Evolutionary conservation across 805 yeast genomes (phyloP).

Genomic region (Wickerhamomyces mucosus): DNA sequence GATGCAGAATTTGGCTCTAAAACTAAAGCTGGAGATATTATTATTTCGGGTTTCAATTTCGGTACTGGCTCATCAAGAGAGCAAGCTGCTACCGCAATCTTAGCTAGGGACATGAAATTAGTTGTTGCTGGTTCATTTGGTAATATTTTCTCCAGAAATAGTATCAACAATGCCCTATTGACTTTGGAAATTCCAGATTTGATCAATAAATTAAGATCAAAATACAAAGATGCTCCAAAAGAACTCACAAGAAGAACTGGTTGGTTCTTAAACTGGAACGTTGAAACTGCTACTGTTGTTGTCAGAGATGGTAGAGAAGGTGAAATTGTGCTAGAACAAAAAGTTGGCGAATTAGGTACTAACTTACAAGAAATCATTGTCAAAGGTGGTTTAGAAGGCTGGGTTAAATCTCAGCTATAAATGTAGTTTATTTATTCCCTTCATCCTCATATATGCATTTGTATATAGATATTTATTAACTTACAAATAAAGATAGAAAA

Average conservation of each 20-base stretch:
- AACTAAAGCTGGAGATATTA: slow-evolving; percentile 81
- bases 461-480: no score
- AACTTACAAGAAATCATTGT: slow-evolving; percentile 95
- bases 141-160: slow-evolving; percentile 90
- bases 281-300: slow-evolving; percentile 69
- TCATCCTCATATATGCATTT: no score
- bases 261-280: slow-evolving; percentile 89
- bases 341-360: slow-evolving; percentile 93
- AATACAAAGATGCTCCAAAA: slow-evolving; percentile 40
- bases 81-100: slow-evolving; percentile 97
- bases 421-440: no score
- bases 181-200: slow-evolving; percentile 90
- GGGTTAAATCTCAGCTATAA: slow-evolving; percentile 76
- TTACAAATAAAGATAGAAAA: no score
- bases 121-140: slow-evolving; percentile 98
- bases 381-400: slow-evolving; percentile 95
- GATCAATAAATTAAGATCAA: slow-evolving; percentile 65
- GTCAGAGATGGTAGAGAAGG: slow-evolving; percentile 56
- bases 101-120: slow-evolving; percentile 86
- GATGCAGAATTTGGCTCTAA: slow-evolving; percentile 80
- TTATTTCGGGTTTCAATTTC: slow-evolving; percentile 87
- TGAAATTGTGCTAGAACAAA: slow-evolving; percentile 60
- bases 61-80: slow-evolving; percentile 99
- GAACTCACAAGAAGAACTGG: slow-evolving; percentile 94
- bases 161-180: slow-evolving; percentile 90